Base-by-base conservation (phyloP, 1,139 yeast genomes). In the Groenewaldozyma auringiensis region DNA sequence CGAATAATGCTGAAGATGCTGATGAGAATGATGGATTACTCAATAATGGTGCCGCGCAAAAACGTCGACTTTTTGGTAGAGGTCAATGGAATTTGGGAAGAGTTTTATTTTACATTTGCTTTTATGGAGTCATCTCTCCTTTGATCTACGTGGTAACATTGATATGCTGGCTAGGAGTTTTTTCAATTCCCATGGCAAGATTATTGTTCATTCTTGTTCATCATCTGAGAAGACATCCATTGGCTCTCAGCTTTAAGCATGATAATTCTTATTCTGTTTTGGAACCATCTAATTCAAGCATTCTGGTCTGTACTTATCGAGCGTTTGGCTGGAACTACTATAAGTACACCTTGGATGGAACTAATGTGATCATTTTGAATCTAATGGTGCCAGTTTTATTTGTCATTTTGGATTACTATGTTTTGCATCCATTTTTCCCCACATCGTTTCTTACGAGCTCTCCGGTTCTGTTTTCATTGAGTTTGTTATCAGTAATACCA, bases 271-370 rank as follows among this genome's bases (percentile, higher is more conserved):
- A 53, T 2, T 47, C 55, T 4, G 54, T 58, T 17, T 60, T 55
- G 14, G 47, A 72, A 56, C 62, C 71, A 40, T 65, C 66, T 29
- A 25, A 6, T 25, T 60, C 70, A 31, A 66, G 76, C 4, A 74
- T 83, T 44, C 71, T 75, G 55, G 75, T 77, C 21, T 87, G 96
- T 67, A 89, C 97, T 0, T 92, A 88, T 65, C 78, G 97, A 57
- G 87, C 95, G 47, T 79, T 88, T 56, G 97, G 97, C 1, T 72
- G 78, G 62, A 95, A 87, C 61, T 92, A 92, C 67, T 92, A 89
- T 70, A 92, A 92, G 68, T 89, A 86, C 63, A 92, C 98, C 0
- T 83, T 92, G 46, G 97, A 87, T 57, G 98, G 98, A 50, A 89
- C 97, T 4, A 92, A 92, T 63, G 83, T 92, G 48, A 86, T 92